Base-by-base conservation (phyloP, 2,329 filamentous ascomycete genomes). In the Lasiodiplodia theobromae region DNA sequence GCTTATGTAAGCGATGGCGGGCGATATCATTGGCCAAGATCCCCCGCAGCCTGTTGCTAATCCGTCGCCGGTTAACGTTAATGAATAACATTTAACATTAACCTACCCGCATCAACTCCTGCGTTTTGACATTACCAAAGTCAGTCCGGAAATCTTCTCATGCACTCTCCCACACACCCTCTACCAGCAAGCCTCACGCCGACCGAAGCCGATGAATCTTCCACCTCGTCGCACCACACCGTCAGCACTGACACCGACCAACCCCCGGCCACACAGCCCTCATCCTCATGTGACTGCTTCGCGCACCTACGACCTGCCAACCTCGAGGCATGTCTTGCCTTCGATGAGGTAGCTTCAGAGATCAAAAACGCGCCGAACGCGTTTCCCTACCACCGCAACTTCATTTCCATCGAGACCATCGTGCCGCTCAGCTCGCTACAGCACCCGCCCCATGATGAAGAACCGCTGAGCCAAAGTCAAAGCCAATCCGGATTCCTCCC, bases 291-390 rank as follows among this genome's bases (percentile, higher is more conserved):
- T 25, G 58, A 34, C 25, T 63, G 58, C 10, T 63, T 63, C 58
- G 58, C 58, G 16, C 58, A 63, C 28, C 58, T 63, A 4, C 58
- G 58, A 12, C 58, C 58, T 4, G 58, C 58, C 10, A 63, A 63
- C 25, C 58, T 63, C 10, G 58, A 51, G 58, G 58, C 58, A 4
- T 51, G 58, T 40, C 58, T 63, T 25, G 58, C 58, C 44, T 63
- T 63, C 18, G 58, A 63, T 40, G 58, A 63, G 44, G 58, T 63
- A n/a, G 58, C 58, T 2, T 63, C 58, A 3, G 58, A 63, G 18
- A 31, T 63, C 25, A 63, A 49, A 40, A 63, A 10, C 58, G 21
- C 58, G 40, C 58, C 58, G n/a, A 44, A 63, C 40, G 44, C 40
- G 11, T 34, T 63, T 3, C 58, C 58, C 4, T 63, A 63, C 44